Base-by-base conservation (phyloP, 768 basidiomycete species). In the Amyloporia xantha region DNA sequence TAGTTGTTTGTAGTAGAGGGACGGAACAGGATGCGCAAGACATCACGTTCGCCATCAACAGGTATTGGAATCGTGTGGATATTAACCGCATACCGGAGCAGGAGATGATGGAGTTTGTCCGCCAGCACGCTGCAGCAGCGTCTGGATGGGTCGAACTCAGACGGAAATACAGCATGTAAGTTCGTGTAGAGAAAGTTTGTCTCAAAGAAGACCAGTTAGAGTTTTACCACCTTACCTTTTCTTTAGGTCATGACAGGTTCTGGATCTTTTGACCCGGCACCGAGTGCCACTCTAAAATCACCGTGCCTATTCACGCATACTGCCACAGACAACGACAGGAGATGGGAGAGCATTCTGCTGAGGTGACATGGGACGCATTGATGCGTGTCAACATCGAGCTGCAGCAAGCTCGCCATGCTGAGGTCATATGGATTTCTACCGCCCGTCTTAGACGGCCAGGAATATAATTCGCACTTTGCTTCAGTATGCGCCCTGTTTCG, bases 31-130 rank as follows among this genome's bases (percentile, higher is more conserved):
- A 91, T 59, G 88, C 88, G 7, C 79, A 80, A 55, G 89, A 91
- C 54, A 88, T 91, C 57, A 63, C 72, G 37, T 90, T 79, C 61
- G 73, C 79, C 33, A 70, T 92, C 57, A 72, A 77, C 50, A 79
- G 78, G 48, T 87, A 84, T 60, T 91, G 89, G 88, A 86, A 84
- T 61, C 74, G 76, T 47, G 78, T 91, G 52, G 89, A 91, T 65
- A 81, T 91, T 56, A 91, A 91, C 62, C 85, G 89, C 56, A 83
- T 91, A 51, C 82, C 83, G 23, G 89, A 91, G 65, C 79, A 82
- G 51, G 89, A 91, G 61, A 91, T 91, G 89, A 80, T 79, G 50
- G 72, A 76, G 25, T 91, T 91, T 59, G 82, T 86, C 25, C 60
- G 71, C 12, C 72, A 71, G 30, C 74, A 85, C 58, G 64, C 74